Percentiles rank a stretch among this genome's conserved stretches.
phyloP scores from a whole-genome alignment of 805 yeast species.

The Ogataea glucozyma region DNA sequence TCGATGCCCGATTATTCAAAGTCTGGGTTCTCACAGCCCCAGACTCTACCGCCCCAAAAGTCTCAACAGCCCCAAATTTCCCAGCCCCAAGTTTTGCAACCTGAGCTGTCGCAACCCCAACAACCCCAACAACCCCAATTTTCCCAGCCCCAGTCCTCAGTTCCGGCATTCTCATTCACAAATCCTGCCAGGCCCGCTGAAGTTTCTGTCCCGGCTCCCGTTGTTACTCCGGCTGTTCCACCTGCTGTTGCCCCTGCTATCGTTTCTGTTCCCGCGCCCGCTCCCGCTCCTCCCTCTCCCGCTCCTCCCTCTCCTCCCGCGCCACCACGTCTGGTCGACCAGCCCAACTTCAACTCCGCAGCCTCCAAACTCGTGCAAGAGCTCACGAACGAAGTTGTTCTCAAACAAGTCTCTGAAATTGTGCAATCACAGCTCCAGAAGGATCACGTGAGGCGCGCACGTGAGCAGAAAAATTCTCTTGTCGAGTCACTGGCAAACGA shows the following conservation, averaged over 20 bases:
- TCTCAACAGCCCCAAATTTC: no score
- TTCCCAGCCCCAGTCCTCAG: no score
- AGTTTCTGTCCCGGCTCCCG: no score
- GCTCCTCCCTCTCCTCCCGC: neutral
- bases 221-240: no score
- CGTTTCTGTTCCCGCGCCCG: neutral
- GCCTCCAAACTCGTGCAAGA: conserved; percentile 25
- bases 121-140: no score
- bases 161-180: no score
- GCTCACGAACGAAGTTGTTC: conserved; percentile 29
- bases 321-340: conserved; percentile 11
- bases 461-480: conserved; percentile 25
- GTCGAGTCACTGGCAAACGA: conserved; percentile 48
- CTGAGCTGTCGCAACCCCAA: no score
- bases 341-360: conserved; percentile 34
- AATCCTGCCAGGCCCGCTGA: no score
- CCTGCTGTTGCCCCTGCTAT: neutral
- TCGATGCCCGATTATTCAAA: no score
- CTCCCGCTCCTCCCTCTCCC: neutral
- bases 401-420: conserved; percentile 27
- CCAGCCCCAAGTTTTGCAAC: no score
- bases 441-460: conserved; percentile 8
- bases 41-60: no score
- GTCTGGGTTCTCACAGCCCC: no score
- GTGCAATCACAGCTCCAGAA: conserved; percentile 7